Evolutionary conservation across 768 basidiomycete genomes (phyloP), one percentile per base, ranked within the genome.

Genomic region (Leucogyrophana mollusca): DNA sequence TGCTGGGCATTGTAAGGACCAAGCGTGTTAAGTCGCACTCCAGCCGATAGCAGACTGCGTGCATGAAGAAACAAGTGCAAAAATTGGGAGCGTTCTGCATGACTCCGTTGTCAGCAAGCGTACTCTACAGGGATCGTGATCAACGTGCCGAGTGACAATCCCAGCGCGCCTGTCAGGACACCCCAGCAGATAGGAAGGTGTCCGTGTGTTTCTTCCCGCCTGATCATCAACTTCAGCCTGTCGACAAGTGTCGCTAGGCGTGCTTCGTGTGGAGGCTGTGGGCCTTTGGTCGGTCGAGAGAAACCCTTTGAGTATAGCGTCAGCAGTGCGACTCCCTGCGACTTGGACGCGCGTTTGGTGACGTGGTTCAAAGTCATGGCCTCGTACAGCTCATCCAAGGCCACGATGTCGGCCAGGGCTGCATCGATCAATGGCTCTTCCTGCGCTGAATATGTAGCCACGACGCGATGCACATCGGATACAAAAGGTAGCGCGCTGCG

Each of bases 141-240:
- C 51, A 61, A 43, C 59, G 8, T 56, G 93, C 94, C 85, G 52
- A 87, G 64, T 9, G 82, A 76, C 30, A 94, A 66, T 6, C 82
- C 85, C 11, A 97, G 75, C 1, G 85, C 83, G 17, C 81, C 85
- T 2, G 87, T 87, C 43, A 99, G 67, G 1, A 90, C 73, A 3
- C 90, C 96, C 87, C 93, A 99, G 64, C 91, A 95, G 13, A 91
- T 70, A 0, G 93, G 90, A 34, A 96, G 74, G 68, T 99, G 95
- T 0, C 93, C 95, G 21, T 73, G 76, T 0, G 77, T 74, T 25
- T 79, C 78, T 40, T 83, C 87, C 23, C 69, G 70, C 45, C 92
- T 75, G 2, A 89, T 76, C 36, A 69, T 67, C 33, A 80, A 65
- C 68, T 94, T 95, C 58, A 90, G 80, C 35, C 66, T 66, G 24